These are phyloP conservation scores for Cercospora sesami DNA, from an alignment of 2,329 filamentous ascomycete genomes.

Conservation along the genomic window DNA sequence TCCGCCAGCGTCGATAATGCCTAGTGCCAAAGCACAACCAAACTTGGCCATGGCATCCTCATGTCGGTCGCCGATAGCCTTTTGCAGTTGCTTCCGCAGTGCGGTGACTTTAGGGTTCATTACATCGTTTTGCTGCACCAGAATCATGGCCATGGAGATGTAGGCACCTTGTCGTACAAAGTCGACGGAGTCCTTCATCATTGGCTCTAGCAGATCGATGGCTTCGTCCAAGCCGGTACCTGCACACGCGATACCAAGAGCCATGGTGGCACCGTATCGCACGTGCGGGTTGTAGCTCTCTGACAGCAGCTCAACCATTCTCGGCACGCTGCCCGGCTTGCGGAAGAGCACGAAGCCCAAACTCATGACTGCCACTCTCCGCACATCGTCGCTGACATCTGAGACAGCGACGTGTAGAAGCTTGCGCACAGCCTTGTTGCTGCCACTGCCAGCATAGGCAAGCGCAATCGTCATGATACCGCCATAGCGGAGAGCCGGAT, in stretches of 20 bases:
- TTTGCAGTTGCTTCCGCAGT: slow-evolving; percentile 90
- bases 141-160: slow-evolving; percentile 93
- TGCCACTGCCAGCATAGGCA: slow-evolving; percentile 94
- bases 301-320: slow-evolving; percentile 96
- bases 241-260: slow-evolving; percentile 94
- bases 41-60: slow-evolving; percentile 99
- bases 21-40: slow-evolving; percentile 86
- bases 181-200: slow-evolving; percentile 99
- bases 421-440: slow-evolving; percentile 97
- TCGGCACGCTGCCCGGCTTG: slow-evolving; percentile 92
- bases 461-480: slow-evolving; percentile 98
- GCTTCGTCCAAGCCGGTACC: slow-evolving; percentile 95
- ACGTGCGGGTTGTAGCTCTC: slow-evolving; percentile 99
- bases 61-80: slow-evolving; percentile 90
- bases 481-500: slow-evolving; percentile 90
- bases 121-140: slow-evolving; percentile 98
- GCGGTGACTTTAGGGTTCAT: slow-evolving; percentile 96
- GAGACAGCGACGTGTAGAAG: slow-evolving; percentile 94
- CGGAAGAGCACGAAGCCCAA: slow-evolving; percentile 98
- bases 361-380: slow-evolving; percentile 94
- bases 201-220: slow-evolving; percentile 93
- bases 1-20: slow-evolving; percentile 96
- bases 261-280: slow-evolving; percentile 96
- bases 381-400: slow-evolving; percentile 96
- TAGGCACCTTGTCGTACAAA: slow-evolving; percentile 96